These are phyloP conservation scores for Cunninghamia lanceolata DNA, from an alignment of 75 land plant species.

Conservation along the genomic window DNA sequence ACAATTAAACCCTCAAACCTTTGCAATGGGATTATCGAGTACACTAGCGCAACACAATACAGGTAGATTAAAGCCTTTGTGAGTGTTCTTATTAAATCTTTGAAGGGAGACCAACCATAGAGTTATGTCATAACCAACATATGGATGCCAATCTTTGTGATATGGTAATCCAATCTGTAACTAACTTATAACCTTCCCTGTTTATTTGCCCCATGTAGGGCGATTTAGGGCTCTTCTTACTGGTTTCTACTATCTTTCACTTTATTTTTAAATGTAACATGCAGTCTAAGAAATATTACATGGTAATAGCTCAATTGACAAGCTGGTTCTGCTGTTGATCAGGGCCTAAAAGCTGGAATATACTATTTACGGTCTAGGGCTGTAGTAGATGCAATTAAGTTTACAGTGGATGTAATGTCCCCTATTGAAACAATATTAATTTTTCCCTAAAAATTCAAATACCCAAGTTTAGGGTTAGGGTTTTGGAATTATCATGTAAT, in stretches of 20 bases:
- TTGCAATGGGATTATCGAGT: slow-evolving; percentile 46
- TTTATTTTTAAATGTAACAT: neutral
- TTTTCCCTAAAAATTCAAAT: no score
- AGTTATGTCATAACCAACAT: neutral
- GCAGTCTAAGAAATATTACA: neutral
- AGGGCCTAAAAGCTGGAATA: slow-evolving; percentile 88
- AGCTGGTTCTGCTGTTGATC: neutral
- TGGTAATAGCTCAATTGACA: neutral
- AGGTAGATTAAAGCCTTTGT: no score
- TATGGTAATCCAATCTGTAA: no score
- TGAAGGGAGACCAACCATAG: neutral
- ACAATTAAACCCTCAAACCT: no score
- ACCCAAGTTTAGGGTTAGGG: no score
- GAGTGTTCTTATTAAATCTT: no score
- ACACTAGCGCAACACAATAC: slow-evolving; percentile 28
- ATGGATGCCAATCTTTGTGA: neutral
- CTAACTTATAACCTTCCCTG: no score
- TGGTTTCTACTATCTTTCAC: neutral
- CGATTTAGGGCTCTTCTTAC: neutral
- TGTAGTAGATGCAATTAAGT: slow-evolving; percentile 92
- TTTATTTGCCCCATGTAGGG: neutral
- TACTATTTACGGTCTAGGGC: slow-evolving; percentile 82
- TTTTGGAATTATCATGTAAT: no score
- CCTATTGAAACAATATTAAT: no score
- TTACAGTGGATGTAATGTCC: no score